These are phyloP conservation scores for Phtheirospermum japonicum DNA, from an alignment of 257 asterid species.

Conservation along the genomic window DNA sequence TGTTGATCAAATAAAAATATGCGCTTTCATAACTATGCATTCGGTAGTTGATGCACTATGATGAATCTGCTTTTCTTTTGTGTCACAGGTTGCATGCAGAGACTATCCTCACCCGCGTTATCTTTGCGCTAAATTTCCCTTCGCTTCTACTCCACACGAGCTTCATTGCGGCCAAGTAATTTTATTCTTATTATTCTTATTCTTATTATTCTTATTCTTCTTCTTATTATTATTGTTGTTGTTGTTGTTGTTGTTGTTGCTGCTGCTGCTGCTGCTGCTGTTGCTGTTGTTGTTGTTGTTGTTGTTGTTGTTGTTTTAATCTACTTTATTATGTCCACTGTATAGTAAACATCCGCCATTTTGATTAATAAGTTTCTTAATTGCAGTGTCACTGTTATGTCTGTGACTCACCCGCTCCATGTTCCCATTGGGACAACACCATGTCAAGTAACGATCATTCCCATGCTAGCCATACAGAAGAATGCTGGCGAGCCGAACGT, in stretches of 20 bases:
- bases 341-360: slow-evolving; percentile 18
- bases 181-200: not conserved
- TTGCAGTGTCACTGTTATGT: slow-evolving; percentile 96
- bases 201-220: not conserved
- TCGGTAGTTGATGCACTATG: slow-evolving; percentile 11
- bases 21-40: not conserved
- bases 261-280: too few relatives aligned
- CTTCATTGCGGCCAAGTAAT: slow-evolving; percentile 65
- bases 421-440: slow-evolving; percentile 66
- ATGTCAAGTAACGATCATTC: slow-evolving; percentile 53
- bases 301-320: too few relatives aligned
- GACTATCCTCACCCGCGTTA: slow-evolving; percentile 96
- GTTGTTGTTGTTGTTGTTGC: too few relatives aligned
- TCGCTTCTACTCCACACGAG: slow-evolving; percentile 62
- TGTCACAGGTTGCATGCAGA: slow-evolving; percentile 78
- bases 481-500: slow-evolving; percentile 64
- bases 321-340: slow-evolving; percentile 5
- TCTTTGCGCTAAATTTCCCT: slow-evolving; percentile 67
- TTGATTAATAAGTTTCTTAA: slow-evolving; percentile 30
- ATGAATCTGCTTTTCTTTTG: slow-evolving; percentile 20
- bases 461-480: slow-evolving; percentile 74
- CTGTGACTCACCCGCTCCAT: slow-evolving; percentile 87
- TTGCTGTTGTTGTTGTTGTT: too few relatives aligned
- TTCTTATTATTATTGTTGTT: too few relatives aligned
- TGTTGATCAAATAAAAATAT: slow-evolving; percentile 3